Conservation (phyloP, 495 filamentous ascomycete species). For the Penicillium alfredii region DNA sequence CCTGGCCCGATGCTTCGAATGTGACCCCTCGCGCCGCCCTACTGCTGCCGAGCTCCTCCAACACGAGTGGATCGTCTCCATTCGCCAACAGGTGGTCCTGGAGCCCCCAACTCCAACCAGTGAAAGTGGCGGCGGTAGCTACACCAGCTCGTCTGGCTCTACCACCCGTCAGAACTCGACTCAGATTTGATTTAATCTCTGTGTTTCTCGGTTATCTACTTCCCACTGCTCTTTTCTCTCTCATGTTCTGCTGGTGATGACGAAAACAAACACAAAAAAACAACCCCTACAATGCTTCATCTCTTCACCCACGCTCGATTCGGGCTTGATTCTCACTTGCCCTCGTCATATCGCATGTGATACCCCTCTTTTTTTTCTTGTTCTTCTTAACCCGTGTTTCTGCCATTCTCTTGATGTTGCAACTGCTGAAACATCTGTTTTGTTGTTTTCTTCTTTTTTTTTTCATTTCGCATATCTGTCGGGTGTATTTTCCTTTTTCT, state of each 20-base stretch:
- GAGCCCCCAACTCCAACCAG: conserved; percentile 46
- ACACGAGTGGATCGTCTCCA: conserved; percentile 87
- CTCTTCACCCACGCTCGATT: conserved; percentile 18
- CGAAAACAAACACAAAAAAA: too few relatives aligned
- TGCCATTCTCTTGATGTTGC: neutral
- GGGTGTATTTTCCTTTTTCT: neutral
- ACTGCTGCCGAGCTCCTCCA: conserved; percentile 87
- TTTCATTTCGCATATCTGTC: neutral
- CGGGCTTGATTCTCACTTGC: conserved; percentile 16
- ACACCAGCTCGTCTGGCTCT: conserved; percentile 24
- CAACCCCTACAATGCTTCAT: neutral
- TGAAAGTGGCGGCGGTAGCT: conserved; percentile 26
- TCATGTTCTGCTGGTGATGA: too few relatives aligned
- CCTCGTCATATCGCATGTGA: conserved; percentile 25
- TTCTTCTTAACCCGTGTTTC: neutral
- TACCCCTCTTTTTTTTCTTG: conserved; percentile 20
- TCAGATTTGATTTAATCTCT: conserved; percentile 26
- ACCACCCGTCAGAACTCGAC: conserved; percentile 32
- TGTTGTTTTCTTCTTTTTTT: neutral
- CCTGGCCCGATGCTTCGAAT: conserved; percentile 76
- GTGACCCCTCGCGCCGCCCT: conserved; percentile 72
- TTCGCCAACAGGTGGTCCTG: conserved; percentile 54
- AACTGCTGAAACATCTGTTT: too few relatives aligned
- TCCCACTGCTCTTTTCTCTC: conserved; percentile 1
- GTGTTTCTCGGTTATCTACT: neutral